Evolutionary conservation across 2,329 filamentous ascomycete species (phyloP).

Genomic region (Davidsoniella eucalypti): DNA sequence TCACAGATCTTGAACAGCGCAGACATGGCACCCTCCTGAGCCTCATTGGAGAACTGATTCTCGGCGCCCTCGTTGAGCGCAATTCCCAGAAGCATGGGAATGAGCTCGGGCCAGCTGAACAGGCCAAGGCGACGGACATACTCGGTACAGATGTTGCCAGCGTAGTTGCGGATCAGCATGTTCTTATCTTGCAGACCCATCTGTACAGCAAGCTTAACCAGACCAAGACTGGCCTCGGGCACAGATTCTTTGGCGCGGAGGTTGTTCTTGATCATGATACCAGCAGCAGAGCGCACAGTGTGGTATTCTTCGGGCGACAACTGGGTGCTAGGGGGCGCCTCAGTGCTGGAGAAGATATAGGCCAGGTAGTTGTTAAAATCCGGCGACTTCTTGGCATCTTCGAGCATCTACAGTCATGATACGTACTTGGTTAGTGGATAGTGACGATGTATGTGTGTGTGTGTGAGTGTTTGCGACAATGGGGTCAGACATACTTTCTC

Average conservation of each 20-base stretch:
- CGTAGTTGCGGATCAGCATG: constrained; percentile 69
- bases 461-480: not conserved
- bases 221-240: constrained; percentile 51
- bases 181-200: constrained; percentile 67
- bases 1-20: constrained; percentile 93
- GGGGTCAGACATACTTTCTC: constrained; percentile 49
- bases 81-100: constrained; percentile 66
- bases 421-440: constrained; percentile 15
- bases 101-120: constrained; percentile 76
- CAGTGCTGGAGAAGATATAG: constrained; percentile 65
- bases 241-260: constrained; percentile 65
- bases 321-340: constrained; percentile 42
- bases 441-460: not conserved
- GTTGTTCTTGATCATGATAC: constrained; percentile 92
- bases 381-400: constrained; percentile 70
- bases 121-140: constrained; percentile 71
- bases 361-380: constrained; percentile 97
- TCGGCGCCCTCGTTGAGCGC: constrained; percentile 52
- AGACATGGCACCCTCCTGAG: constrained; percentile 86
- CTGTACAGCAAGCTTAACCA: constrained; percentile 67
- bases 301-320: constrained; percentile 48
- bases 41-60: constrained; percentile 43
- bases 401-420: constrained; percentile 55
- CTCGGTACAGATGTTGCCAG: constrained; percentile 89
- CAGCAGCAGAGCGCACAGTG: constrained; percentile 69